A percentile compares a stretch with the other conserved stretches of the same genome.
Conservation (phyloP, 2,329 filamentous ascomycete species). For the Claviceps fusiformis region DNA sequence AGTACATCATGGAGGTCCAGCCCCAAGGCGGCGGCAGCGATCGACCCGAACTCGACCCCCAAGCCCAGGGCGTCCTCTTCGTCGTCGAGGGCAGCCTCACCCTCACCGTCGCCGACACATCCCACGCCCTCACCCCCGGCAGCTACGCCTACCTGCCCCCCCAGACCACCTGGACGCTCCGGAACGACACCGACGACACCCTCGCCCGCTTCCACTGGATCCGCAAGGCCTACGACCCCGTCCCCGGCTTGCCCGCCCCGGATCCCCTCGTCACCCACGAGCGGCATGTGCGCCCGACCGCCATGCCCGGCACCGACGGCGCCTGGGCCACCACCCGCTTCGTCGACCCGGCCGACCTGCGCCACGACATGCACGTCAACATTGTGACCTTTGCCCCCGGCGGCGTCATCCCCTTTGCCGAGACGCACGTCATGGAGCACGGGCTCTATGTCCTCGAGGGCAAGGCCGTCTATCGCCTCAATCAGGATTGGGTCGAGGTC, state of each 20-base stretch:
- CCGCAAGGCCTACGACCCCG: conserved; percentile 3
- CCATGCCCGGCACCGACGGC: conserved; percentile 3
- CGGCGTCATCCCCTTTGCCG: conserved; percentile 4
- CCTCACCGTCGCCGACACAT: background rate
- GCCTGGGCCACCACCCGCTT: conserved; percentile 5
- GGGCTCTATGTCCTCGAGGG: conserved; percentile 5
- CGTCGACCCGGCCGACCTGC: conserved; percentile 4
- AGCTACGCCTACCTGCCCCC: conserved; percentile 4
- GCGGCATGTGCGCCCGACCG: background rate
- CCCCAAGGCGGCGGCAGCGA: conserved; percentile 1
- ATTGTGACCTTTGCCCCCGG: conserved; percentile 5
- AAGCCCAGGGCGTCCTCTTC: conserved; percentile 3
- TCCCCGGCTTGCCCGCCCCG: background rate
- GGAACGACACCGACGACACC: background rate
- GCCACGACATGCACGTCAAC: conserved; percentile 6
- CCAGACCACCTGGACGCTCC: background rate
- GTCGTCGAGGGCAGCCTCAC: background rate
- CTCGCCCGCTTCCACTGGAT: conserved; percentile 5
- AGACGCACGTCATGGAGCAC: conserved; percentile 7
- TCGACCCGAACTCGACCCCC: background rate
- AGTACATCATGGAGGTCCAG: conserved; percentile 6
- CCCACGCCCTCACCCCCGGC: background rate
- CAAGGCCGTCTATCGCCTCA: conserved; percentile 5
- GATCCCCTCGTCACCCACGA: conserved; percentile 1
- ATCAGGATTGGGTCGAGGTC: conserved; percentile 6